Evolutionary conservation across 257 asterid species (phyloP), one percentile per base, ranked within the genome.

Genomic region (Petunia secreta): DNA sequence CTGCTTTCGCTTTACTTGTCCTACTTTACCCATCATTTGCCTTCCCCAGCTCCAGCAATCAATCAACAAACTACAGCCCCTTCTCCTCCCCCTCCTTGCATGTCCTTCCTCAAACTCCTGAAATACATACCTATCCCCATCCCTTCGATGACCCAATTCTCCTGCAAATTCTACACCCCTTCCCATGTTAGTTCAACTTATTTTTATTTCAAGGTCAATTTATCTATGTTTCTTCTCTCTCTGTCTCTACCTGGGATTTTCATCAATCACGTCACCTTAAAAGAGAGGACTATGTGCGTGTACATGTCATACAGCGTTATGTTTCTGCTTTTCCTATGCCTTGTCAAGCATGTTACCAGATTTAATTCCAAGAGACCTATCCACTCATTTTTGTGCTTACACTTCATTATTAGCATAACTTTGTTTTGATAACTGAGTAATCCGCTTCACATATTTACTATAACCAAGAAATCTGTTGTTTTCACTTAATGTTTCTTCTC

Each of bases 181-280:
- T 71, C 8, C 34, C 6, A 59, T 48, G 59, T 71, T 71, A 2
- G 77, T 71, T 48, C 10, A 34, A 48, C 60, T 34, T 48, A 34
- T 25, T 48, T 71, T 71, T 59, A 16, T 67, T 46, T 71, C 77
- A 71, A 71, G 77, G 60, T 71, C 59, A 71, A 71, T 59, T 48
- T 48, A 34, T 15, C n/a, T 71, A 43, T 68, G 43, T 8, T 16
- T 43, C n/a, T 59, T 48, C 59, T 71, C 60, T 48, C 4, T 46
- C 53, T 71, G 4, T 11, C 25, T 71, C 43, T 48, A 48, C 34
- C 44, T 71, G 60, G 39, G 77, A 71, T 16, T 43, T 34, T 68
- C 46, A 44, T 44, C 57, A 68, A 68, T 44, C 55, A 68, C 4
- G 43, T 14, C 55, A 52, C 55, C 55, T 52, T 50, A 68, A 55